Conservation (phyloP, 2,329 filamentous ascomycete species). For the Rutstroemia sp. region DNA sequence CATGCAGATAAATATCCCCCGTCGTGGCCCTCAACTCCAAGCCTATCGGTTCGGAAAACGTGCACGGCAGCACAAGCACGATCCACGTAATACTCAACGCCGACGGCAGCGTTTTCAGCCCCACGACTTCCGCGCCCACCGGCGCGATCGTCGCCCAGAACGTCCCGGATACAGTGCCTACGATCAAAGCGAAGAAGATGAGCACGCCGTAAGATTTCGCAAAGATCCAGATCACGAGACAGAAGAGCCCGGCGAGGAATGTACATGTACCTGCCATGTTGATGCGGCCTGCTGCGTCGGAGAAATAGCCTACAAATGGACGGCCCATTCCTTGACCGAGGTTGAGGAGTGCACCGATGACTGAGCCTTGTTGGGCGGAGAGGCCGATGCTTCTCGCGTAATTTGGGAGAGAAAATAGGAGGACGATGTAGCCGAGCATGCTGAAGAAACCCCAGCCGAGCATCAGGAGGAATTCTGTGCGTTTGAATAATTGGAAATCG, state of each 20-base stretch:
- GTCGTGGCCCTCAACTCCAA: slow-evolving; percentile 43
- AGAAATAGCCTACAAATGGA: slow-evolving; percentile 65
- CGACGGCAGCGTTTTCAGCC: slow-evolving; percentile 59
- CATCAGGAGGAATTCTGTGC: slow-evolving; percentile 55
- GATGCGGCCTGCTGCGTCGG: slow-evolving; percentile 61
- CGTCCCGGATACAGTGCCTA: slow-evolving; percentile 60
- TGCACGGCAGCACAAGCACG: slow-evolving; percentile 60
- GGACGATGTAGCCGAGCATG: slow-evolving; percentile 66
- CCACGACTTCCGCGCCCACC: slow-evolving; percentile 61
- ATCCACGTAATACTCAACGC: slow-evolving; percentile 67
- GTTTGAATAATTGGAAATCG: slow-evolving; percentile 53
- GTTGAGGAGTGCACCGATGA: slow-evolving; percentile 69
- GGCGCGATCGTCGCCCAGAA: slow-evolving; percentile 14
- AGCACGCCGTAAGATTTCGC: slow-evolving; percentile 58
- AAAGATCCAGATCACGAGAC: slow-evolving; percentile 66
- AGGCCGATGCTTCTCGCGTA: slow-evolving; percentile 65
- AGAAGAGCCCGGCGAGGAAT: slow-evolving; percentile 54
- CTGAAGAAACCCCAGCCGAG: slow-evolving; percentile 63
- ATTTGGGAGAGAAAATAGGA: slow-evolving; percentile 70
- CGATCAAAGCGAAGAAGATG: slow-evolving; percentile 62
- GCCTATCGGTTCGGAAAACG: slow-evolving; percentile 55
- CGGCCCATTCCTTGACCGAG: slow-evolving; percentile 55
- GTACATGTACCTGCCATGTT: slow-evolving; percentile 65
- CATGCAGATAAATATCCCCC: slow-evolving; percentile 45
- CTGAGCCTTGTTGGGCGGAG: slow-evolving; percentile 56